These are phyloP conservation scores for Daldinia sp. DNA, from an alignment of 2,329 filamentous ascomycete genomes.

Conservation along the genomic window DNA sequence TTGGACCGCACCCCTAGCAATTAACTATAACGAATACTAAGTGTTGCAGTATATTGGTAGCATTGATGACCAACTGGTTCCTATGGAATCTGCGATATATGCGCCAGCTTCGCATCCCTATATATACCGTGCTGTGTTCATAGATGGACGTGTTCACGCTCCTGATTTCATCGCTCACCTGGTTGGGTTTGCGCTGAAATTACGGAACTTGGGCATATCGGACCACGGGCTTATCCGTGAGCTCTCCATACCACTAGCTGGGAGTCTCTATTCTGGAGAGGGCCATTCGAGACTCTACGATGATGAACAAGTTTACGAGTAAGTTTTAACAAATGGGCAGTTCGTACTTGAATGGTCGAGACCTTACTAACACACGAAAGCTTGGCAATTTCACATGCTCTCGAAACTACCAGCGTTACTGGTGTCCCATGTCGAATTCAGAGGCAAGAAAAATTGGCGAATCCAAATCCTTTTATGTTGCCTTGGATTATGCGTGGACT, in stretches of 20 bases:
- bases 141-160: conserved; percentile 91
- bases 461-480: conserved; percentile 86
- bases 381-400: conserved; percentile 77
- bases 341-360: neutral
- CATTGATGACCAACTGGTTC: conserved; percentile 96
- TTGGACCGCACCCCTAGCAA: neutral
- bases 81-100: conserved; percentile 92
- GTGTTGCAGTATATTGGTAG: conserved; percentile 78
- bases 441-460: conserved; percentile 62
- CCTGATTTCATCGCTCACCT: conserved; percentile 95
- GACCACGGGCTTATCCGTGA: conserved; percentile 95
- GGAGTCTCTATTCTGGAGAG: conserved; percentile 90
- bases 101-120: conserved; percentile 89
- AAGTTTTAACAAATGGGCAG: conserved; percentile 52
- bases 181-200: conserved; percentile 90
- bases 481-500: conserved; percentile 97
- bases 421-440: conserved; percentile 63
- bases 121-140: conserved; percentile 94
- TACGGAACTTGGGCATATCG: conserved; percentile 91
- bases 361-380: conserved; percentile 48
- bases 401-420: conserved; percentile 74
- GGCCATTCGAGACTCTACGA: conserved; percentile 95
- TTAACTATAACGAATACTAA: conserved; percentile 20
- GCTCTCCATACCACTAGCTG: conserved; percentile 86
- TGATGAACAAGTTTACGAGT: conserved; percentile 86